phyloP scores from a whole-genome alignment of 129 eudicot genomes.

The Solidago caesia region DNA sequence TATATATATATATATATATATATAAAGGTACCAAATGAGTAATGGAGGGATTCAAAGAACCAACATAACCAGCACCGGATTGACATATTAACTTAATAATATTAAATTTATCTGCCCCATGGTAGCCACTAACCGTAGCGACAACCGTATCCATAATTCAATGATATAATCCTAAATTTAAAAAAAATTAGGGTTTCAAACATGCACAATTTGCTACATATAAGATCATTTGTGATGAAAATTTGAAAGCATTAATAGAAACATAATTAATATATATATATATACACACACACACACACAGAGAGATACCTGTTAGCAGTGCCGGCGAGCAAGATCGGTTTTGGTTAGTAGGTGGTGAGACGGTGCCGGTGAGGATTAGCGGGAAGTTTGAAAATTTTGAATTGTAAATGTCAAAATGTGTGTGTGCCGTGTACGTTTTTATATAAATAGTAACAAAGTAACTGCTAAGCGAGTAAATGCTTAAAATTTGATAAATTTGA shows the following conservation, averaged over 20 bases:
- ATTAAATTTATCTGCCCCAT: slow-evolving; percentile 68
- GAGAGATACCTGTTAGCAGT: slow-evolving; percentile 28
- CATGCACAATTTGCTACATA: neutral
- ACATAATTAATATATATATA: neutral
- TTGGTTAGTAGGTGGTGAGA: slow-evolving; percentile 16
- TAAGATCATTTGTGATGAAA: neutral
- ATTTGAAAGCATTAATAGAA: neutral
- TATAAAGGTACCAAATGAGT: slow-evolving; percentile 59
- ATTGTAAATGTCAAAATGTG: neutral
- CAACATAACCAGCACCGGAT: slow-evolving; percentile 76
- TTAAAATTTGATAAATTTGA: no score
- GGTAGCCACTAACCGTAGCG: slow-evolving; percentile 93
- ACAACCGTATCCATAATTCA: slow-evolving; percentile 65
- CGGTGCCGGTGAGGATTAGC: slow-evolving; percentile 35
- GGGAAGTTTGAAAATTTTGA: slow-evolving; percentile 46
- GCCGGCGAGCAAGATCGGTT: slow-evolving; percentile 25
- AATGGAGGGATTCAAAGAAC: slow-evolving; percentile 53
- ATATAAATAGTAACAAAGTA: no score
- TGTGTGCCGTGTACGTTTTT: no score
- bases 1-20: neutral
- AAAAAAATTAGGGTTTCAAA: slow-evolving; percentile 13
- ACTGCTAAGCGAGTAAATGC: no score
- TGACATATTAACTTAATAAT: slow-evolving; percentile 63
- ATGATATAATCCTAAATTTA: slow-evolving; percentile 4
- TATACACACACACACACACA: no score